Evolutionary conservation across 768 basidiomycete genomes (phyloP), one percentile per base, ranked within the genome.

Genomic region (Pleurotus pulmonarius): DNA sequence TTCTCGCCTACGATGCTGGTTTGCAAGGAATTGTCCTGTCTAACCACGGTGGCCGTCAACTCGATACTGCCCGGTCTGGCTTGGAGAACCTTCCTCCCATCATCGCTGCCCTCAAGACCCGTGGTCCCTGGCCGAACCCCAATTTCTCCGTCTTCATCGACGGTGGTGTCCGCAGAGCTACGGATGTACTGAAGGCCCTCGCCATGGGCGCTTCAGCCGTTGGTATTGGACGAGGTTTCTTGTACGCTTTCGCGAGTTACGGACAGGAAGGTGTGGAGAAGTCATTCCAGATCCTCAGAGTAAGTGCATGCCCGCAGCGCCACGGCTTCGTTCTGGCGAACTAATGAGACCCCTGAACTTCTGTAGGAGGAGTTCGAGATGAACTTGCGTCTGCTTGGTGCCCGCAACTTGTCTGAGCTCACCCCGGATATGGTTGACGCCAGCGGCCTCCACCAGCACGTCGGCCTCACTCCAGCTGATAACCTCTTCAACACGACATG

Each of bases 311-410:
- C 34, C 11, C 39, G 1, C 18, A 13, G 38, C 16, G 25, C 4
- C n/a, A 43, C 20, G 25, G 11, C 34, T n/a, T 49, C 25, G 3
- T n/a, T 18, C 58, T 49, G 34, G 46, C 46, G n/a, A 39, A 20
- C 16, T 43, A 4, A 34, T 34, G 29, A 11, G 0, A 11, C 41
- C 1, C 15, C n/a, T 46, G 15, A 24, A 15, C 1, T 15, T 20
- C 20, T 58, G 7, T 65, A 98, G 93, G 92, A 95, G 61, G 96
- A 99, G 69, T 93, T 99, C 63, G 92, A 95, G 76, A 98, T 98
- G 96, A 94, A 96, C 71, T 81, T 98, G 83, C 87, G 95, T 15
- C 77, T 98, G 1, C 71, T 99, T 25, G 96, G 96, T 7, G 94
- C 94, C 0, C 83, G 78, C 3, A 88, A 81, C 0, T 68, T 98